Base-by-base conservation (phyloP, 2,329 filamentous ascomycete species). In the Trichoderma atroviride region DNA sequence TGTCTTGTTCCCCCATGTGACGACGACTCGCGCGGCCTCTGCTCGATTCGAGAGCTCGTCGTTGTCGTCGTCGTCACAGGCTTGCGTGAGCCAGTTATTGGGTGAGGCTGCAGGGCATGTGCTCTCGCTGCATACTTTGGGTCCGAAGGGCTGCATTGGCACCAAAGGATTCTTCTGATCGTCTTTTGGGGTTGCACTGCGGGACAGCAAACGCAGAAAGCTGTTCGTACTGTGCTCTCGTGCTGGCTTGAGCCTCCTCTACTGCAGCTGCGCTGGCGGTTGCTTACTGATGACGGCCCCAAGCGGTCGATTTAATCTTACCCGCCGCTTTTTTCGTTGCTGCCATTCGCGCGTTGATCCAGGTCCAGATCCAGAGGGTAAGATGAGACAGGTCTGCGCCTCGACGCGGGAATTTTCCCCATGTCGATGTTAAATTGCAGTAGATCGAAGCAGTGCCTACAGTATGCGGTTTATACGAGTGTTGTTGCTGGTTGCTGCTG, bases 91-190 rank as follows among this genome's bases (percentile, higher is more conserved):
- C 47, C 43, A 53, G 37, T 68, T 19, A 33, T 33, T 55, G 35
- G n/a, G 40, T 24, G 50, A 68, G 65, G 65, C 65, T 61, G 47
- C 40, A 61, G 43, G 33, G 31, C 57, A 55, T 68, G 65, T 68
- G 64, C 53, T 29, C 56, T 59, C 35, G 16, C 22, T 59, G 22
- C 31, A 59, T 29, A 27, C 40, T n/a, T 55, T 50, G 65, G 43
- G 33, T 33, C 65, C 57, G 65, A 60, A 68, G 57, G 33, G 56
- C 65, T 68, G 65, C 65, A 68, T 68, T 47, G 56, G 65, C 57
- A 53, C 31, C n/a, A 37, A 43, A 50, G 64, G 64, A 67, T 67
- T 37, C 22, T n/a, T n/a, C n/a, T n/a, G 10, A 50, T 60, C 9
- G 65, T 55, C 57, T n/a, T n/a, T n/a, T 24, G 65, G 65, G 65